Evolutionary conservation across 768 basidiomycete genomes (phyloP), one percentile per base, ranked within the genome.

Genomic region (Suillus bovinus): DNA sequence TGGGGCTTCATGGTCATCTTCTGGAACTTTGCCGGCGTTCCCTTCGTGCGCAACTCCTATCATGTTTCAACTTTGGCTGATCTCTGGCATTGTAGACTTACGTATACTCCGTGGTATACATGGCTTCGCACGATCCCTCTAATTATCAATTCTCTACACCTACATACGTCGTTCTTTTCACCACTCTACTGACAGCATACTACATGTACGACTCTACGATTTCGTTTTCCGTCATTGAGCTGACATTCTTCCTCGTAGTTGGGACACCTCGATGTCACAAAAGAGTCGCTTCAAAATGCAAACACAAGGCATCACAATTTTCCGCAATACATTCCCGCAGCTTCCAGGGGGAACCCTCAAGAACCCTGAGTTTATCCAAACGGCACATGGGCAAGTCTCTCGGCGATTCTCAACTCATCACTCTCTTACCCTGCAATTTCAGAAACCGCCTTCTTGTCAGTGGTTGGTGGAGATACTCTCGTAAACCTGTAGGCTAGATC

Each of bases 211-310:
- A 55, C 36, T 17, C 5, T 11, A 27, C 20, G 29, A 36, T 60
- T 33, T 60, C n/a, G 38, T 66, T 42, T 41, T 20, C 29, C 57
- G 5, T 41, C n/a, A 34, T 44, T 20, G 17, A 27, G 9, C 54
- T 65, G 33, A 72, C 52, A 2, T n/a, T 29, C 3, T 27, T 33
- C 38, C n/a, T 47, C 41, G 41, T 52, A 94, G 93, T 69, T 99
- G 92, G 84, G 97, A 99, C 68, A 90, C 92, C 20, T 82, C 94
- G 2, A 96, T 95, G 93, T 87, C 94, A 4, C 96, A 99, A 73
- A 99, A 99, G 80, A 95, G 93, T 66, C 88, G 88, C 65, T 99
- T 99, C 85, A 96, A 97, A 74, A 96, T 98, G 91, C 91, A 96
- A 72, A 90, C 90, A 42, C 93, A 94, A 69, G 96, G 94, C 24